Evolutionary conservation across 1,284 basidiomycete genomes (phyloP).

Genomic region (Malassezia furfur): DNA sequence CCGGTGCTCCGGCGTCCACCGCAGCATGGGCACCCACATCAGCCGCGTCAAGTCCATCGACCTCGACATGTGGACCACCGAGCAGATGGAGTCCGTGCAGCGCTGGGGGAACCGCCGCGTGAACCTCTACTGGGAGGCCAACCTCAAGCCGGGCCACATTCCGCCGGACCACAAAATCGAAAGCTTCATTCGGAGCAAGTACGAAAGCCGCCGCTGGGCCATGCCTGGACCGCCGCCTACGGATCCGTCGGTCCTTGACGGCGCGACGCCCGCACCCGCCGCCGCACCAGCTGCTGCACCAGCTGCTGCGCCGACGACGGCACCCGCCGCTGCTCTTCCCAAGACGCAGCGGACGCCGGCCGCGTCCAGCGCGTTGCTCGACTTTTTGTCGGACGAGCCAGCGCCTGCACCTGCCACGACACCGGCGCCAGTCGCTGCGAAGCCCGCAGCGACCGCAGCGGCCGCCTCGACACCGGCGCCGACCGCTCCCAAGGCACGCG

Average conservation of each 20-base stretch:
- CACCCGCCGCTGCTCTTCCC: background rate
- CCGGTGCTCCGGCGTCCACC: conserved; percentile 94
- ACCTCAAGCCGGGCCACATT: conserved; percentile 80
- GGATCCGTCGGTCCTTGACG: conserved; percentile 65
- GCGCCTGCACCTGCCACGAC: background rate
- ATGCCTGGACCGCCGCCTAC: conserved; percentile 71
- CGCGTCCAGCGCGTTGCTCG: conserved; percentile 2
- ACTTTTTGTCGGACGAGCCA: conserved; percentile 4
- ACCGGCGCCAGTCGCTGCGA: background rate
- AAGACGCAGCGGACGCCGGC: background rate
- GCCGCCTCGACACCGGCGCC: background rate
- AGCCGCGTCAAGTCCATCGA: conserved; percentile 80
- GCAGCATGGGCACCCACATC: conserved; percentile 87
- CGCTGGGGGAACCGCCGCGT: conserved; percentile 89
- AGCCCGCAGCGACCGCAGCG: background rate
- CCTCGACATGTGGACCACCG: conserved; percentile 92
- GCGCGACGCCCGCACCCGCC: conserved; percentile 4
- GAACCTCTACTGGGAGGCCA: conserved; percentile 94
- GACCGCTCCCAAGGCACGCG: conserved; percentile 21
- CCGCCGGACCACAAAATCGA: conserved; percentile 98
- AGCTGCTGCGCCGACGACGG: background rate
- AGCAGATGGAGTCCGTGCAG: conserved; percentile 70
- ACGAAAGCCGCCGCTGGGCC: conserved; percentile 86
- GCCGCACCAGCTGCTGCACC: conserved; percentile 19
- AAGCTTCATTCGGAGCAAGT: conserved; percentile 93